These are phyloP conservation scores for Geranium brycei DNA, from an alignment of 345 rosid genomes.

Conservation along the genomic window DNA sequence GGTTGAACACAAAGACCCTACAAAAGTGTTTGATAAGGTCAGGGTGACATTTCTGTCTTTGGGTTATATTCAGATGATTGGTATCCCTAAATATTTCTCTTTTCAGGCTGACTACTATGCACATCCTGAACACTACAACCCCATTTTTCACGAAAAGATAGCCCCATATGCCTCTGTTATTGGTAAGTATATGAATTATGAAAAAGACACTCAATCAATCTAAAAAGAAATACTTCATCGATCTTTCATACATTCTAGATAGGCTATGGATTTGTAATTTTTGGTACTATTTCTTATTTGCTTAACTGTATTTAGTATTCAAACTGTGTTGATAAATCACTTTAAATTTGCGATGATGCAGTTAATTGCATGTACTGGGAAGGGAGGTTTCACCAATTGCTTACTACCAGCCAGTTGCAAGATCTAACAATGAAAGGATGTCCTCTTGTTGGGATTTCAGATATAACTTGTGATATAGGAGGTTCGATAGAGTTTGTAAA, in stretches of 20 bases:
- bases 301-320: not conserved
- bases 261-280: not conserved
- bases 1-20: slow-evolving; percentile 62
- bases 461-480: slow-evolving; percentile 79
- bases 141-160: slow-evolving; percentile 61
- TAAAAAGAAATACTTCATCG: not conserved
- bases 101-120: slow-evolving; percentile 83
- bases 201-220: not conserved
- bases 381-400: slow-evolving; percentile 62
- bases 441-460: slow-evolving; percentile 79
- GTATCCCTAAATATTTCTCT: not conserved
- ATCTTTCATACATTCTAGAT: not conserved
- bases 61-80: not conserved
- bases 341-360: slow-evolving; percentile 16
- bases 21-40: slow-evolving; percentile 66
- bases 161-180: slow-evolving; percentile 74
- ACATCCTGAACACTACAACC: slow-evolving; percentile 78
- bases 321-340: not conserved
- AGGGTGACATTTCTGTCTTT: not conserved
- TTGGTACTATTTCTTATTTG: not conserved
- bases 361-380: slow-evolving; percentile 99
- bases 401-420: slow-evolving; percentile 58
- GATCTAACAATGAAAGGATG: slow-evolving; percentile 44
- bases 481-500: slow-evolving; percentile 84
- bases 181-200: slow-evolving; percentile 33